phyloP scores from a whole-genome alignment of 768 basidiomycete species.

The Lactarius hatsudake region DNA sequence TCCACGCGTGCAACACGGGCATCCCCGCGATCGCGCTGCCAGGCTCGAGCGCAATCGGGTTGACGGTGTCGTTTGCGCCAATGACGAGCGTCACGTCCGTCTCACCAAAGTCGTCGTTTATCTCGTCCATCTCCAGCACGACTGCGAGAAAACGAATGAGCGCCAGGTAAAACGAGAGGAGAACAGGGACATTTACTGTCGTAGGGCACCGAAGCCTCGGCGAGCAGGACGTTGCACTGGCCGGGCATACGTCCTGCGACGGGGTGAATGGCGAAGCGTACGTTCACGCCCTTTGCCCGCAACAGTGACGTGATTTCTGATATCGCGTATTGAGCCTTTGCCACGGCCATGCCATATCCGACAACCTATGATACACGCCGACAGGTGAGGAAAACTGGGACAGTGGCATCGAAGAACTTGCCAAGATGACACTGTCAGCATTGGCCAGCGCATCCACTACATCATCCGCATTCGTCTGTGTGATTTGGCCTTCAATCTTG shows the following conservation, averaged over 20 bases:
- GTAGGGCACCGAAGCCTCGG: constrained; percentile 88
- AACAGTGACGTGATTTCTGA: constrained; percentile 74
- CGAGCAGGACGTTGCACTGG: constrained; percentile 88
- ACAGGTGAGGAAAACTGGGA: not conserved
- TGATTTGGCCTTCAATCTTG: constrained; percentile 82
- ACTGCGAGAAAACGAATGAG: constrained; percentile 44
- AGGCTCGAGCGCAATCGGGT: constrained; percentile 83
- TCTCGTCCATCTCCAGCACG: constrained; percentile 91
- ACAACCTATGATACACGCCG: constrained; percentile 50
- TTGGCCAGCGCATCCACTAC: constrained; percentile 74
- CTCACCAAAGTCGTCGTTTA: constrained; percentile 86
- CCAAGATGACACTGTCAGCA: constrained; percentile 81
- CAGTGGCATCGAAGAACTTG: constrained; percentile 31
- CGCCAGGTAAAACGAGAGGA: not conserved
- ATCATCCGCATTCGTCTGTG: constrained; percentile 76
- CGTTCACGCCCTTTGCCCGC: constrained; percentile 69
- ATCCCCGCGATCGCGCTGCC: constrained; percentile 89
- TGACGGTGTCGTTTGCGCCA: constrained; percentile 90
- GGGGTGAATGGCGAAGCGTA: constrained; percentile 85
- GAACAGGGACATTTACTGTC: constrained; percentile 54
- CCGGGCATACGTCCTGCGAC: constrained; percentile 94
- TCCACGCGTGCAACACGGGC: constrained; percentile 91
- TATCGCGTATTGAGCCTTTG: constrained; percentile 78
- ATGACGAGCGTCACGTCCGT: constrained; percentile 91
- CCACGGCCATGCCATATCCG: constrained; percentile 90